These are phyloP conservation scores for Colletotrichum sp. DNA, from an alignment of 2,329 filamentous ascomycete genomes.

Conservation along the genomic window DNA sequence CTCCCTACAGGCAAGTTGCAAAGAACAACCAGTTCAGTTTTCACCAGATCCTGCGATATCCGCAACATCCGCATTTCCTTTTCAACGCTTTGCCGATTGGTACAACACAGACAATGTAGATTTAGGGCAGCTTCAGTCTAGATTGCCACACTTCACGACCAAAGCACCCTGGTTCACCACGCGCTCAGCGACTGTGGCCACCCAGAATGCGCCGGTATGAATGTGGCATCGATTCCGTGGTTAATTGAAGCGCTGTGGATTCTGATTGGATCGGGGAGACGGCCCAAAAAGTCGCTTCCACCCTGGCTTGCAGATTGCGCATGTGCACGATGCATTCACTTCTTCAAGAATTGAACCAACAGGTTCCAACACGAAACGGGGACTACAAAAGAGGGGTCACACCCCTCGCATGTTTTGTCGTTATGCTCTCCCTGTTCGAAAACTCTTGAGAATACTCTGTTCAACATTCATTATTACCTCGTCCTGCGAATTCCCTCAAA, in stretches of 20 bases:
- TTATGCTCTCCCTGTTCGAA: not conserved
- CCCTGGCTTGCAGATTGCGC: not conserved
- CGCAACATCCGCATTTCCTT: too few species aligned
- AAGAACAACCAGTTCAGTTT: too few species aligned
- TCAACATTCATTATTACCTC: too few species aligned
- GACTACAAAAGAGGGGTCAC: not conserved
- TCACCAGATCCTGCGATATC: too few species aligned
- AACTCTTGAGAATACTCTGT: not conserved
- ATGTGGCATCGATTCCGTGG: not conserved
- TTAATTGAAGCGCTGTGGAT: not conserved
- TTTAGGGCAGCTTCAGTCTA: too few species aligned
- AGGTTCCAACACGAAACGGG: not conserved
- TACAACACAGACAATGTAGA: too few species aligned
- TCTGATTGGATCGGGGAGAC: not conserved
- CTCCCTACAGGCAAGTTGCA: too few species aligned
- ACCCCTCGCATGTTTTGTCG: not conserved
- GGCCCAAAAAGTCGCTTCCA: not conserved
- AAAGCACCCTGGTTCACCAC: not conserved
- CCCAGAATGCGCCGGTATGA: not conserved
- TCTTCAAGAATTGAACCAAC: not conserved
- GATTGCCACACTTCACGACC: not conserved
- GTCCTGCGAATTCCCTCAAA: not conserved
- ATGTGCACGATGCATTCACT: not conserved
- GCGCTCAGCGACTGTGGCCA: not conserved
- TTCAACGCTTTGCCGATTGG: too few species aligned